These are phyloP conservation scores for Apiospora koreana DNA, from an alignment of 2,329 filamentous ascomycete species.

Conservation along the genomic window DNA sequence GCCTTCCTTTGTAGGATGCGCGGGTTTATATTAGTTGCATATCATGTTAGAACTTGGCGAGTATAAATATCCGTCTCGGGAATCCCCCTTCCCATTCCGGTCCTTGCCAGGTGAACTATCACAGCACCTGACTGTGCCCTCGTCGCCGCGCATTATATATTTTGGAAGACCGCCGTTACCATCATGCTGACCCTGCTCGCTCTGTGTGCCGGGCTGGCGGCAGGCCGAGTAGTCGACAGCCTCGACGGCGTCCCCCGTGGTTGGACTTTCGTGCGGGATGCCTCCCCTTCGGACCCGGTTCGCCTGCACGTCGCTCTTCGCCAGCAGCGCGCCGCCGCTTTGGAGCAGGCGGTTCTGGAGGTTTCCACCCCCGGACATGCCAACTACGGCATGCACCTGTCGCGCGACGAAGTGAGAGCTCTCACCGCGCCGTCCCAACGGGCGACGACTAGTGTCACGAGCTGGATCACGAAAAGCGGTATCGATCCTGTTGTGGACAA, in stretches of 20 bases:
- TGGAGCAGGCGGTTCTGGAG: conserved; percentile 61
- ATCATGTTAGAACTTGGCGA: neutral
- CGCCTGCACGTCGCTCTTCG: conserved; percentile 51
- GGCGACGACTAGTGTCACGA: conserved; percentile 36
- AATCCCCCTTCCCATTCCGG: neutral
- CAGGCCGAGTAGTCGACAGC: conserved; percentile 34
- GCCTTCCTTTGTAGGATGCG: neutral
- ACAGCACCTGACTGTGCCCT: neutral
- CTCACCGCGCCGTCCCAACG: conserved; percentile 37
- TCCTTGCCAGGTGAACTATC: neutral
- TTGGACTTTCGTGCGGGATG: conserved; percentile 38
- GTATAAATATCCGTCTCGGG: neutral
- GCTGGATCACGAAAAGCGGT: conserved; percentile 29
- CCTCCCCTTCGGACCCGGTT: conserved; percentile 40
- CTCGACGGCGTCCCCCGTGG: conserved; percentile 37
- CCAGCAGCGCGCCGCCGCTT: conserved; percentile 48
- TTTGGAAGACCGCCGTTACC: neutral
- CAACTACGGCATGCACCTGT: conserved; percentile 63
- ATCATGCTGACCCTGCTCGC: neutral
- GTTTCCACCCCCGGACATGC: conserved; percentile 61
- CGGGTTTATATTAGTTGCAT: neutral
- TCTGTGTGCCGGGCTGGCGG: neutral
- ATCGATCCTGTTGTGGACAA: conserved; percentile 52
- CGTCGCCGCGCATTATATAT: neutral
- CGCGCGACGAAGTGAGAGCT: conserved; percentile 48